A percentile compares a stretch with the other conserved stretches of the same genome.
Conservation (phyloP, 2,329 filamentous ascomycete species). For the Monilinia fructigena region DNA sequence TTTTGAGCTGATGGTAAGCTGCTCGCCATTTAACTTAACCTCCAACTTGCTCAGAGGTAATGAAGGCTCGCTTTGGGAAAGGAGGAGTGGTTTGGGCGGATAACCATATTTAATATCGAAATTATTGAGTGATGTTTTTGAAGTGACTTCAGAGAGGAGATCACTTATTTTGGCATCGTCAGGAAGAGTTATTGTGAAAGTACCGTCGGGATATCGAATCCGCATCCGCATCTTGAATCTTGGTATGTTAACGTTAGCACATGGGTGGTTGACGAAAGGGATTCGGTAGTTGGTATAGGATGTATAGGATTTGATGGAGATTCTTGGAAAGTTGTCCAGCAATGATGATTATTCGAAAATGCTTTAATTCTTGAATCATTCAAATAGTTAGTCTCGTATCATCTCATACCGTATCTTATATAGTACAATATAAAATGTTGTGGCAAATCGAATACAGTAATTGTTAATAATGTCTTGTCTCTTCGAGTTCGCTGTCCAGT, state of each 20-base stretch:
- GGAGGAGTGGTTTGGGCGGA: conserved; percentile 68
- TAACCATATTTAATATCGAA: conserved; percentile 85
- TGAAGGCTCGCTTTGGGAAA: conserved; percentile 48
- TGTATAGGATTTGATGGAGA: no score
- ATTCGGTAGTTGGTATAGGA: not conserved
- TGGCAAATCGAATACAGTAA: not conserved
- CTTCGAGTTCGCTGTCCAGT: not conserved
- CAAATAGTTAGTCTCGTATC: not conserved
- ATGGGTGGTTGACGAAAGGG: not conserved
- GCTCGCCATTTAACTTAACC: conserved; percentile 64
- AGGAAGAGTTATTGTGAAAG: conserved; percentile 66
- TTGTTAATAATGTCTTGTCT: no score
- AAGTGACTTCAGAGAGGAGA: conserved; percentile 59
- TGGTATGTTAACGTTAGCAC: conserved; percentile 17
- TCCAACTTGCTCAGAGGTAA: conserved; percentile 55
- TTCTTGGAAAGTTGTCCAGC: not conserved
- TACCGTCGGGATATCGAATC: conserved; percentile 71
- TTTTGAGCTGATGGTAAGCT: conserved; percentile 55
- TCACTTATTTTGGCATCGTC: conserved; percentile 65
- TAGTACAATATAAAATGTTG: not conserved
- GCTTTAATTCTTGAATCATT: not conserved
- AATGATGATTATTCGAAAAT: no score
- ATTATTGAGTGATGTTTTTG: conserved; percentile 61
- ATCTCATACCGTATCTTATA: not conserved
- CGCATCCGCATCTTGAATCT: conserved; percentile 63